Evolutionary conservation across 768 basidiomycete species (phyloP), one percentile per base, ranked within the genome.

Genomic region (Xerocomellus amylosporus): DNA sequence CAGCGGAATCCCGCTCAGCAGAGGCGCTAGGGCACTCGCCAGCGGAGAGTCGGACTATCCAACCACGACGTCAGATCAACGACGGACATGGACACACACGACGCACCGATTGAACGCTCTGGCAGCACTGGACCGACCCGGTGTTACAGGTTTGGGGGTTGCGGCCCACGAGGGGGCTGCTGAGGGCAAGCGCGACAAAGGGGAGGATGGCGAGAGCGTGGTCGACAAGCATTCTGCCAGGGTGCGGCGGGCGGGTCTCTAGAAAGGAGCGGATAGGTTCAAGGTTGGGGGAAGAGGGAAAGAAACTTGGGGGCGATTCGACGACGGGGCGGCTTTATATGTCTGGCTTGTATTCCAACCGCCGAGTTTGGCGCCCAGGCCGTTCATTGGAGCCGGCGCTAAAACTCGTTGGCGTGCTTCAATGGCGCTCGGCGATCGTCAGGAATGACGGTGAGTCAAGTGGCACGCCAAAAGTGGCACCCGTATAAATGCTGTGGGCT

Each of bases 201-300:
- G 55, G 50, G 39, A 60, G 51, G 44, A 58, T 41, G 52, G 53
- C 30, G 49, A 69, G 49, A 8, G 54, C 13, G 52, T 33, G 37
- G 40, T 22, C 40, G 38, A 28, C 44, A 56, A 59, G 51, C 66
- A 67, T 67, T 14, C 1, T 58, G 49, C 31, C 26, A 40, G 52
- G 31, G 42, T 15, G 14, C 42, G 55, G 37, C 53, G 57, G 24
- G 58, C 33, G 55, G 48, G 55, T 5, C 28, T 4, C 28, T 41
- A 15, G 26, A 66, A 66, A 68, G 58, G 65, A 67, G 60, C 53
- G 65, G 46, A 60, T 33, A 51, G 66, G 64, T 47, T 58, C 53
- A 20, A 56, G 47, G 30, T 30, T 55, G 46, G 34, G 54, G 50
- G 28, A 20, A n/a, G 22, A 41, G 44, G 52, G 42, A 45, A 48